Base-by-base conservation (phyloP, 2,329 filamentous ascomycete genomes). In the Ceratocystiopsis brevicomis region DNA sequence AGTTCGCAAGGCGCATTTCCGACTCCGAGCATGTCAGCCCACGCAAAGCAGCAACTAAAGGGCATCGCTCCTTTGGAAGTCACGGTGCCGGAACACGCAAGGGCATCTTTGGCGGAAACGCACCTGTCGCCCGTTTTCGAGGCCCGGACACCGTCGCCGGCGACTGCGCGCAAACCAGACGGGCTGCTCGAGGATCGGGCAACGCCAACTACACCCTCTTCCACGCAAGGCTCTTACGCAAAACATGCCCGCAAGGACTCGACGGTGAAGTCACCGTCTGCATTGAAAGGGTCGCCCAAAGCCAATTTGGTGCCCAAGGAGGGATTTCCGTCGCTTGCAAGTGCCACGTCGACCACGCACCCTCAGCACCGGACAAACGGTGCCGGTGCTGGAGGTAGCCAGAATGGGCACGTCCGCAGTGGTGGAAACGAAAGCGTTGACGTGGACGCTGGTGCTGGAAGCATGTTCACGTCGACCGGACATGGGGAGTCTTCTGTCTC, bases 121-220 rank as follows among this genome's bases (percentile, higher is more conserved):
- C 63, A 68, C 50, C 64, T 87, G 2, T 86, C 81, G 0, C 81
- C 81, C 0, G 81, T 86, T 0, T 80, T 79, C 43, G 81, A 86
- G 59, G 70, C 72, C 6, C 68, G 71, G n/a, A 80, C 77, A 0
- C 78, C 80, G 3, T 83, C 81, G 2, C 79, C 81, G 1, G 79
- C 68, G 3, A 63, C 69, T 13, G 61, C 63, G 44, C 67, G 77
- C 44, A 75, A 68, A 40, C 61, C 73, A 10, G 48, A 49, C 14
- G 21, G 41, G 9, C 37, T 35, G 8, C 38, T 44, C n/a, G 40
- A 33, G 3, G 38, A 30, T 6, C 6, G 25, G 25, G 10, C 25
- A 8, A 30, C 2, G 6, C 10, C 25, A 6, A 30, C 10, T 4
- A 30, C 25, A 6, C 25, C 25, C 25, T 30, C 25, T 30, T 30